These are phyloP conservation scores for Trichosporon coremiiforme DNA, from an alignment of 1,284 basidiomycete species.

Conservation along the genomic window DNA sequence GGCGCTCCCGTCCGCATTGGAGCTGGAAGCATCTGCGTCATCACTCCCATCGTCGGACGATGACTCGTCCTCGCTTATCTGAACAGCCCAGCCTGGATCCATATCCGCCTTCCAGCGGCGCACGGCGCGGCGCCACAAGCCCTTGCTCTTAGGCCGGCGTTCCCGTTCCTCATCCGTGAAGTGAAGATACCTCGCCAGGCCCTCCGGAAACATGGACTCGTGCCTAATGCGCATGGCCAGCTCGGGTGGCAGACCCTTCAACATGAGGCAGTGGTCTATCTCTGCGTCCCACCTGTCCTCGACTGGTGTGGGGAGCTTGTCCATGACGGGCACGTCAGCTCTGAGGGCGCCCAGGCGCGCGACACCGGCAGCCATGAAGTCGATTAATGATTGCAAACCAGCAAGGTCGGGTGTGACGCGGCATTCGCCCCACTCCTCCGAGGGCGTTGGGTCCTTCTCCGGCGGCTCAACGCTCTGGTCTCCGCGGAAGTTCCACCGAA, in stretches of 20 bases:
- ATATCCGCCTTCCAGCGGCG: neutral
- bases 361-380: neutral
- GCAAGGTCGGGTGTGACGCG: neutral
- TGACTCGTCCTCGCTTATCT: no score
- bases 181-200: neutral
- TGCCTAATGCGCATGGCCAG: neutral
- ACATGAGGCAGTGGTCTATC: neutral
- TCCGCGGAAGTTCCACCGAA: neutral
- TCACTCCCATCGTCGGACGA: neutral
- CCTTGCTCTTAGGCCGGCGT: neutral
- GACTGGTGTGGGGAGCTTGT: neutral
- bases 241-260: neutral
- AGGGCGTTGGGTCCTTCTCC: neutral
- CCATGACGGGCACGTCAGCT: neutral
- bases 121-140: neutral
- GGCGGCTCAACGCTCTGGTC: neutral
- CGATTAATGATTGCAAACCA: neutral
- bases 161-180: neutral
- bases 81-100: neutral
- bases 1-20: no score
- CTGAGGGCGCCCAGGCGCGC: neutral
- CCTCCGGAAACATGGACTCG: neutral
- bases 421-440: neutral
- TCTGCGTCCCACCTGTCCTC: neutral
- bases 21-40: no score